Evolutionary conservation across 768 basidiomycete genomes (phyloP).

Genomic region (Phanerodontia chrysosporium): DNA sequence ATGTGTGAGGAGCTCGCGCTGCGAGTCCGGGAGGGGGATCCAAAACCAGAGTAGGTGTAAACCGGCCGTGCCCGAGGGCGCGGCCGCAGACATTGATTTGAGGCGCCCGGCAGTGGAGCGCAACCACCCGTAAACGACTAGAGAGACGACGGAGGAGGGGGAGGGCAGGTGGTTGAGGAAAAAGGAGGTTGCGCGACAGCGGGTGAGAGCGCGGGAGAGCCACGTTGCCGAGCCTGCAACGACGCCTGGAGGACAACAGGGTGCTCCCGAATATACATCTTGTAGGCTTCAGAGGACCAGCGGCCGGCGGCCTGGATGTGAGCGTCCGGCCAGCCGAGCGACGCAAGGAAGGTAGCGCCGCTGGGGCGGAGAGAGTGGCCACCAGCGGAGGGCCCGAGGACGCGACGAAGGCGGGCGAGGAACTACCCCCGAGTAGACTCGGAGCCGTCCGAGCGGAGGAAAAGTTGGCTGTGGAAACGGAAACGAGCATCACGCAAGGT

Average conservation of each 20-base stretch:
- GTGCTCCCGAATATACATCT: constrained; percentile 37
- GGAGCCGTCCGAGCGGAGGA: constrained; percentile 26
- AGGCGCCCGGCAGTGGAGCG: too few species aligned
- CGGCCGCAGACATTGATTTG: too few species aligned
- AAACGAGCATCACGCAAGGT: constrained; percentile 20
- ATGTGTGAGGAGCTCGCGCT: too few species aligned
- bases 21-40: too few species aligned
- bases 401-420: constrained; percentile 20
- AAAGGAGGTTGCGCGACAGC: too few species aligned
- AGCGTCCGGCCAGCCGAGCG: constrained; percentile 23
- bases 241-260: constrained; percentile 28
- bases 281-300: constrained; percentile 35
- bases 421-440: constrained; percentile 35
- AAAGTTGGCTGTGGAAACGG: constrained; percentile 29
- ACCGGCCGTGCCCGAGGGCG: too few species aligned
- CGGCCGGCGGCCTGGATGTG: constrained; percentile 34
- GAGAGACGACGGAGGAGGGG: too few species aligned
- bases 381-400: constrained; percentile 21
- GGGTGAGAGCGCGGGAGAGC: too few species aligned
- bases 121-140: too few species aligned
- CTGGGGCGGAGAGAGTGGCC: constrained; percentile 39
- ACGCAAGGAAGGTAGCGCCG: constrained; percentile 36
- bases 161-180: too few species aligned
- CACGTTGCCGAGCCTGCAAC: too few species aligned
- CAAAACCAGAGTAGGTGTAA: too few species aligned